phyloP scores from a whole-genome alignment of 148 eudicot species.

The Chenopodium berlandieri region DNA sequence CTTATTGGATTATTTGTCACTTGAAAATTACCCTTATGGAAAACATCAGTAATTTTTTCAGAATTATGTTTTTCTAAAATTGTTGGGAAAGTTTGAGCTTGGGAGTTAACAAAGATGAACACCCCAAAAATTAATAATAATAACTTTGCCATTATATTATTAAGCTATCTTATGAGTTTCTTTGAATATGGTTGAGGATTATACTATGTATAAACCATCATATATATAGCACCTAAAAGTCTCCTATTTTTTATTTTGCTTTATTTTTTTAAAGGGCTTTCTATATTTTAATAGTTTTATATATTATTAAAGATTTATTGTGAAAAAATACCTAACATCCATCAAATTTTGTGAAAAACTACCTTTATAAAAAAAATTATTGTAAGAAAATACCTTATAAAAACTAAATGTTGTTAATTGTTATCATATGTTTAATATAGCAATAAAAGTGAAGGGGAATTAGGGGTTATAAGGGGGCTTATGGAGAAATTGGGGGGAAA shows the following conservation, averaged over 20 bases:
- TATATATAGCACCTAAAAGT: not conserved
- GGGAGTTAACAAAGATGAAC: not conserved
- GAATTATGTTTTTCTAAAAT: not conserved
- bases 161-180: not conserved
- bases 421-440: too few relatives aligned
- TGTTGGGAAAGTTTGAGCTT: not conserved
- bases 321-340: too few relatives aligned
- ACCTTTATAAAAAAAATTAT: too few relatives aligned
- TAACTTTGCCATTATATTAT: not conserved
- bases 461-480: too few relatives aligned
- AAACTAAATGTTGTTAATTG: too few relatives aligned
- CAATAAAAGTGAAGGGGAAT: too few relatives aligned
- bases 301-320: too few relatives aligned
- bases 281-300: too few relatives aligned
- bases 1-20: not conserved
- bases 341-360: too few relatives aligned
- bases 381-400: too few relatives aligned
- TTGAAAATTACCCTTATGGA: not conserved
- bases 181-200: not conserved
- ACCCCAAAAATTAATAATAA: not conserved
- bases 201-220: not conserved
- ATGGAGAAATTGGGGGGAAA: too few relatives aligned
- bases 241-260: not conserved
- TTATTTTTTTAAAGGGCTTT: not conserved
- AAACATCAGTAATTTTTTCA: not conserved